phyloP scores from a whole-genome alignment of 1,284 basidiomycete species.

The Austroboletus rostrupii region DNA sequence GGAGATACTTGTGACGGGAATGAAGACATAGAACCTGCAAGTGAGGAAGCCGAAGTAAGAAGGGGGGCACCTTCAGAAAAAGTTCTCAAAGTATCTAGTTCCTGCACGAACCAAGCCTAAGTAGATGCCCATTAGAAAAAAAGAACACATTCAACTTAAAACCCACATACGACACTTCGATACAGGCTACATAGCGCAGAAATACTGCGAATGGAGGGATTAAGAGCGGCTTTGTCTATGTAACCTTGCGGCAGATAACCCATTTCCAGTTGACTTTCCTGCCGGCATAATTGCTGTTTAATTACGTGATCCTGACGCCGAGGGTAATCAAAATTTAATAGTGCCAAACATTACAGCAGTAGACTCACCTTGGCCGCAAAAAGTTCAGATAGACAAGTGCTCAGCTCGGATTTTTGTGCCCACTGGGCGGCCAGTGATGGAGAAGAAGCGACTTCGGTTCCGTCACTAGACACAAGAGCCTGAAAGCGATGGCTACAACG shows the following conservation, averaged over 20 bases:
- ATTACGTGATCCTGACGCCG: conserved; percentile 39
- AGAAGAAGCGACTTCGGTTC: conserved; percentile 38
- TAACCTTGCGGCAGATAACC: conserved; percentile 52
- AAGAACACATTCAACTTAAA: background rate
- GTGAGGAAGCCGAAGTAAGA: conserved; percentile 43
- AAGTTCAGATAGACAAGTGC: conserved; percentile 64
- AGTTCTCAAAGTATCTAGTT: conserved; percentile 64
- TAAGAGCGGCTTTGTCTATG: conserved; percentile 66
- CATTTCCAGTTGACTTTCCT: conserved; percentile 76
- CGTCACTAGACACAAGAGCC: conserved; percentile 54
- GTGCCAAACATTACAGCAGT: background rate
- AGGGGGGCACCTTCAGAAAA: conserved; percentile 54
- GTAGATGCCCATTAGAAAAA: conserved; percentile 10
- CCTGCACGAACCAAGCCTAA: conserved; percentile 79
- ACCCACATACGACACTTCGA: conserved; percentile 72
- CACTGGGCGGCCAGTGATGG: conserved; percentile 75
- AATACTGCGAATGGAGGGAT: conserved; percentile 73
- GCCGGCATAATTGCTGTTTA: conserved; percentile 57
- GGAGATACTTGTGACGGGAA: conserved; percentile 50
- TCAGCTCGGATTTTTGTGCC: conserved; percentile 82
- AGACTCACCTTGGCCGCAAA: conserved; percentile 40
- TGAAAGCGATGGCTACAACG: conserved; percentile 88
- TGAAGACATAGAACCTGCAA: conserved; percentile 47
- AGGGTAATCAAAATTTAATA: conserved; percentile 1
- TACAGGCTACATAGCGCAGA: conserved; percentile 79